A percentile compares a stretch with the other conserved stretches of the same genome.
phyloP scores from a whole-genome alignment of 345 rosid species.

The Brassica incana region DNA sequence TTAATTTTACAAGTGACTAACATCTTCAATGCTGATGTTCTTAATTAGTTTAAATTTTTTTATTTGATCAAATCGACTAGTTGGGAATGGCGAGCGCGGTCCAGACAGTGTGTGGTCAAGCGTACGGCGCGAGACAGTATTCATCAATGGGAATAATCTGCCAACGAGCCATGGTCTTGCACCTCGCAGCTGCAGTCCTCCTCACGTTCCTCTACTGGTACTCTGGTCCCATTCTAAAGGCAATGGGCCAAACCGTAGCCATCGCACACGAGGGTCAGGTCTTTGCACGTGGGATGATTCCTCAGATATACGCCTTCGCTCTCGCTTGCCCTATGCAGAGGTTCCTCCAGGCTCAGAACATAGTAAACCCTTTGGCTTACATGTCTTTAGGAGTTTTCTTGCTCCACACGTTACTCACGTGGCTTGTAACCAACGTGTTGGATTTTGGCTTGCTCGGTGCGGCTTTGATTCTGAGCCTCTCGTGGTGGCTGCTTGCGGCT shows the following conservation, averaged over 20 bases:
- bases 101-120: conserved; percentile 95
- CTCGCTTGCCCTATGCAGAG: conserved; percentile 83
- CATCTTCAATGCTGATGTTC: too few species aligned
- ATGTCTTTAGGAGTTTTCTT: conserved; percentile 76
- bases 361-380: conserved; percentile 84
- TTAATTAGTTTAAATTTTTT: background rate
- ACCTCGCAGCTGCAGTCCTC: conserved; percentile 65
- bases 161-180: conserved; percentile 87
- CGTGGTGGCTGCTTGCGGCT: conserved; percentile 82
- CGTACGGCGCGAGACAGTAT: conserved; percentile 77
- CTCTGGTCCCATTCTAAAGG: conserved; percentile 54
- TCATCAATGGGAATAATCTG: conserved; percentile 81
- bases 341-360: conserved; percentile 94
- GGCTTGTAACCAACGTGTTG: conserved; percentile 58
- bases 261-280: conserved; percentile 70
- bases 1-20: too few species aligned
- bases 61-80: conserved; percentile 36
- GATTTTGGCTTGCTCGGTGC: conserved; percentile 74
- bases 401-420: conserved; percentile 62
- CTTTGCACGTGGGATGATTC: conserved; percentile 75
- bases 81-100: conserved; percentile 98
- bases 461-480: conserved; percentile 60
- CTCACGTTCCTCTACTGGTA: conserved; percentile 73
- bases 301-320: conserved; percentile 81
- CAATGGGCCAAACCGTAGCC: conserved; percentile 61